These are phyloP conservation scores for Talaromyces sp. DNA, from an alignment of 2,329 filamentous ascomycete species.

Conservation along the genomic window DNA sequence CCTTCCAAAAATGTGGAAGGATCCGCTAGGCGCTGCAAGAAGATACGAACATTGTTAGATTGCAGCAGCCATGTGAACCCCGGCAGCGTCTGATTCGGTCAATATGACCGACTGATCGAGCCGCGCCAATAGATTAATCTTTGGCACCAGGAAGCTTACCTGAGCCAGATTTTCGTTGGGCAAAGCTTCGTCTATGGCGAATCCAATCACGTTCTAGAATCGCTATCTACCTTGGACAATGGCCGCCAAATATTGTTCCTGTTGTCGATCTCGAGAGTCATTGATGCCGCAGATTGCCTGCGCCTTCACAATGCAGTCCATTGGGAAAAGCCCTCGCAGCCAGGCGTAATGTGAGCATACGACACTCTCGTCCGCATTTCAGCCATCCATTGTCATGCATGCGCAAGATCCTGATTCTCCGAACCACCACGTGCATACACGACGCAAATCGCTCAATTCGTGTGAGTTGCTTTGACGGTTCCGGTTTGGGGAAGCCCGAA, in stretches of 20 bases:
- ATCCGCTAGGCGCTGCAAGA: not conserved
- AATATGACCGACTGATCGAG: constrained; percentile 1
- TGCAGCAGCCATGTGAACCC: not conserved
- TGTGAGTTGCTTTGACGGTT: not conserved
- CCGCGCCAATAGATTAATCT: not conserved
- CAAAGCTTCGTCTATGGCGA: not conserved
- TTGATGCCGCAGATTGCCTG: not conserved
- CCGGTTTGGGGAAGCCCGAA: not conserved
- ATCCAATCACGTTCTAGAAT: not conserved
- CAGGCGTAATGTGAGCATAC: not conserved
- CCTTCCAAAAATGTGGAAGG: not conserved
- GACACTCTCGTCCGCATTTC: not conserved
- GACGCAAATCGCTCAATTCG: not conserved
- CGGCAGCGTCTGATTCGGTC: not conserved
- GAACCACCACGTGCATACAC: constrained; percentile 1
- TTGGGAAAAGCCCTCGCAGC: no score
- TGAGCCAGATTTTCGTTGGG: not conserved
- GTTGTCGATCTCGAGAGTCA: not conserved
- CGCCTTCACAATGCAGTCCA: not conserved
- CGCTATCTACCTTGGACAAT: not conserved
- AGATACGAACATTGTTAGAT: not conserved
- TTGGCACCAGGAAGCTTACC: constrained; percentile 3
- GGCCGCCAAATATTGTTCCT: not conserved
- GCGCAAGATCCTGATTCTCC: not conserved
- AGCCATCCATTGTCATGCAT: not conserved